Conservation (phyloP, 2,329 filamentous ascomycete species). For the Apiospora aurea region DNA sequence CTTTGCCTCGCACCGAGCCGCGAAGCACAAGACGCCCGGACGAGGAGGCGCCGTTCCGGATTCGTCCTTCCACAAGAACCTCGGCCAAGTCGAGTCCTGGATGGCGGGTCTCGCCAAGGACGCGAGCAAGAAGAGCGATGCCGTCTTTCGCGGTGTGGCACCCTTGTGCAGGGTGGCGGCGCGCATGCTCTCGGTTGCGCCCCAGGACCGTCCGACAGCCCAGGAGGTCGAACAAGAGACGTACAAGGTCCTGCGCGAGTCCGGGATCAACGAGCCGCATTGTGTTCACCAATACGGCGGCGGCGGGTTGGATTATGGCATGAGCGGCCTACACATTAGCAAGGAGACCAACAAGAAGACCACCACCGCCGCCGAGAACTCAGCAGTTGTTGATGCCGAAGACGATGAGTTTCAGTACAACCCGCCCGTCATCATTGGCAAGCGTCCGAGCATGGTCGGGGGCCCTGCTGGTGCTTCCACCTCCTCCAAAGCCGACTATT, state of each 20-base stretch:
- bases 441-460: background rate
- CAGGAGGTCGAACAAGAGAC: conserved; percentile 59
- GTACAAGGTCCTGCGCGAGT: conserved; percentile 60
- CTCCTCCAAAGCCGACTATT: background rate
- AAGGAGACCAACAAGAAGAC: conserved; percentile 33
- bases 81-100: conserved; percentile 73
- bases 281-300: conserved; percentile 58
- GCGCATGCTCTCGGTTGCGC: conserved; percentile 61
- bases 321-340: conserved; percentile 43
- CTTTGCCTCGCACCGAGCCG: conserved; percentile 71
- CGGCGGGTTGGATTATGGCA: conserved; percentile 36
- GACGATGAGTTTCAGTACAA: conserved; percentile 3
- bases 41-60: conserved; percentile 69
- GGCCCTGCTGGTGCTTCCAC: background rate
- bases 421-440: conserved; percentile 4
- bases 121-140: conserved; percentile 57
- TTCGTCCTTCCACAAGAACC: conserved; percentile 75
- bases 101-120: conserved; percentile 67
- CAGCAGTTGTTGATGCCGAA: conserved; percentile 26
- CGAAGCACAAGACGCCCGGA: conserved; percentile 66
- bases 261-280: conserved; percentile 57
- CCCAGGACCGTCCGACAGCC: conserved; percentile 60
- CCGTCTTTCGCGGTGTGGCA: conserved; percentile 57
- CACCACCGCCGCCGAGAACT: background rate
- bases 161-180: conserved; percentile 60